These are phyloP conservation scores for Colletotrichum sp. DNA, from an alignment of 2,329 filamentous ascomycete species.

Conservation along the genomic window DNA sequence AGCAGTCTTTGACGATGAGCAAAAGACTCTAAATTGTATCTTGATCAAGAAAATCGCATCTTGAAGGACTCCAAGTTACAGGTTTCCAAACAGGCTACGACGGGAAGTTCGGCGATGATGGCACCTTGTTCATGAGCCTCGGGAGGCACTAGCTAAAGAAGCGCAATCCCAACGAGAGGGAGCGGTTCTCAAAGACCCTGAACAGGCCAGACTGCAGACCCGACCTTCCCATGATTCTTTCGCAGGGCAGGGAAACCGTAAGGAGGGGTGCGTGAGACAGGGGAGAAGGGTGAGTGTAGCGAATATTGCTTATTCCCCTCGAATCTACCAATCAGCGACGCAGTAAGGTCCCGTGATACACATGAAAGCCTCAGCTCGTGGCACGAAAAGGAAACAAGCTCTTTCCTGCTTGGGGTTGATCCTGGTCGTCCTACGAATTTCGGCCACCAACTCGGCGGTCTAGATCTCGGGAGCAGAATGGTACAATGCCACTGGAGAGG, in stretches of 20 bases:
- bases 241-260: background rate
- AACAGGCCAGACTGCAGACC: background rate
- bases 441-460: background rate
- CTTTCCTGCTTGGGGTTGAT: background rate
- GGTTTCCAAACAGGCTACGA: background rate
- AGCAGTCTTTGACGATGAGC: background rate
- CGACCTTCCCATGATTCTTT: background rate
- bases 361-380: background rate
- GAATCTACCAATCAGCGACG: background rate
- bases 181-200: background rate
- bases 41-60: background rate
- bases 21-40: background rate
- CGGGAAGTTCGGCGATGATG: background rate
- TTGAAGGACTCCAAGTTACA: background rate
- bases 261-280: background rate
- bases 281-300: background rate
- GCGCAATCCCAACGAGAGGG: background rate
- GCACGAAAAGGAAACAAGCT: background rate
- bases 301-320: conserved; percentile 1
- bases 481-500: background rate
- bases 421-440: background rate
- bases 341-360: background rate
- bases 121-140: background rate
- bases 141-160: background rate
- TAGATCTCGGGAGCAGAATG: background rate